phyloP scores from a whole-genome alignment of 164 flowering plant species.

The Saururus chinensis region DNA sequence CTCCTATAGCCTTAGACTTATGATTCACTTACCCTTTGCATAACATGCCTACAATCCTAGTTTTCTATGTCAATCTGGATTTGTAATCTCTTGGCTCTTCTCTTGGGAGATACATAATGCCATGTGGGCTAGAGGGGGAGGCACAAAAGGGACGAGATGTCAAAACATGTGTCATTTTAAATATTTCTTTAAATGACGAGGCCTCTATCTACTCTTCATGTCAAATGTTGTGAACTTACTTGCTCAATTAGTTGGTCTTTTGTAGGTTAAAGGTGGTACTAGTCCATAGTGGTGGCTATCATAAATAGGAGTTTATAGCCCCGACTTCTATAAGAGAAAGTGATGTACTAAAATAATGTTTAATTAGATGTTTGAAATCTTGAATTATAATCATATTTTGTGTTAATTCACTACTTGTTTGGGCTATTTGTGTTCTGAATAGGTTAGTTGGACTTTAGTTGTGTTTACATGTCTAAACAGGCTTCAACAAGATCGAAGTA shows the following conservation, averaged over 20 bases:
- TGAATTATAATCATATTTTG: too few relatives aligned
- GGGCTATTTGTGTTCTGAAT: too few relatives aligned
- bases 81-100: conserved; percentile 32
- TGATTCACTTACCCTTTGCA: conserved; percentile 13
- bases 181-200: conserved; percentile 9
- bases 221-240: conserved; percentile 3
- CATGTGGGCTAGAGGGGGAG: background rate
- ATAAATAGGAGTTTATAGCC: conserved; percentile 4
- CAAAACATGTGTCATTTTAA: background rate
- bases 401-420: too few relatives aligned
- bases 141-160: background rate
- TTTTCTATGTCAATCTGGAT: conserved; percentile 26
- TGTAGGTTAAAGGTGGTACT: conserved; percentile 5
- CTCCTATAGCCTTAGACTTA: conserved; percentile 1
- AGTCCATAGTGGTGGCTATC: conserved; percentile 9
- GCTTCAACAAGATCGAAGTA: too few relatives aligned
- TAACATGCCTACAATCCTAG: conserved; percentile 30
- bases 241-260: conserved; percentile 7
- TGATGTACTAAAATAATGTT: too few relatives aligned
- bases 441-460: too few relatives aligned
- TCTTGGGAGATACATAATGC: too few relatives aligned
- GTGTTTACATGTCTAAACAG: too few relatives aligned
- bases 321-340: too few relatives aligned
- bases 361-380: too few relatives aligned
- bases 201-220: conserved; percentile 6